Conservation (phyloP, 2,329 filamentous ascomycete genomes). For the Bipolaris zeicola region DNA sequence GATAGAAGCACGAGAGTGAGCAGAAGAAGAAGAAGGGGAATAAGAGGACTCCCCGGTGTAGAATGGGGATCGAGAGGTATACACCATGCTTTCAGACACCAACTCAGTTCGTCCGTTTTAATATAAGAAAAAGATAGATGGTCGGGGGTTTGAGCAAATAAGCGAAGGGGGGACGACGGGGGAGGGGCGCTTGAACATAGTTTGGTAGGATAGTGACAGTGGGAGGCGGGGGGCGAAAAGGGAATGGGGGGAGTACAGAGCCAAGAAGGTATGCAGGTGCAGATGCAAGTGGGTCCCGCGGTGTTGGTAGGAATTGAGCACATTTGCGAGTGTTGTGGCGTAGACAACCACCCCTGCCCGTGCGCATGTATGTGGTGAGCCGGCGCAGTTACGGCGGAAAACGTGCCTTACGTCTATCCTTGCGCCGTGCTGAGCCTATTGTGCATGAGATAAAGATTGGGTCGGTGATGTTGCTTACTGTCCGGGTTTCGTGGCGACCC, state of each 20-base stretch:
- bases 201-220: background rate
- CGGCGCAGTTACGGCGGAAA: background rate
- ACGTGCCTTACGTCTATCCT: background rate
- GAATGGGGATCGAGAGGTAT: background rate
- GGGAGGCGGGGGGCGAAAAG: background rate
- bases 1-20: background rate
- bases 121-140: background rate
- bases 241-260: background rate
- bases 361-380: background rate
- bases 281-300: background rate
- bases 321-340: constrained; percentile 12
- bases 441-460: background rate
- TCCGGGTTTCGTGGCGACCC: background rate
- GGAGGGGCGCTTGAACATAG: no score
- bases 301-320: background rate
- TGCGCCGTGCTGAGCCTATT: background rate
- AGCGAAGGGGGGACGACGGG: background rate
- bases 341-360: background rate
- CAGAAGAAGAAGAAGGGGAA: background rate
- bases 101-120: background rate
- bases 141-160: background rate
- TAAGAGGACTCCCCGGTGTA: background rate
- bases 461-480: background rate
- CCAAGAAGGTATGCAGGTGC: background rate
- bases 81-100: background rate